phyloP scores from a whole-genome alignment of 2,329 filamentous ascomycete species.

The Uncinocarpus reesii region DNA sequence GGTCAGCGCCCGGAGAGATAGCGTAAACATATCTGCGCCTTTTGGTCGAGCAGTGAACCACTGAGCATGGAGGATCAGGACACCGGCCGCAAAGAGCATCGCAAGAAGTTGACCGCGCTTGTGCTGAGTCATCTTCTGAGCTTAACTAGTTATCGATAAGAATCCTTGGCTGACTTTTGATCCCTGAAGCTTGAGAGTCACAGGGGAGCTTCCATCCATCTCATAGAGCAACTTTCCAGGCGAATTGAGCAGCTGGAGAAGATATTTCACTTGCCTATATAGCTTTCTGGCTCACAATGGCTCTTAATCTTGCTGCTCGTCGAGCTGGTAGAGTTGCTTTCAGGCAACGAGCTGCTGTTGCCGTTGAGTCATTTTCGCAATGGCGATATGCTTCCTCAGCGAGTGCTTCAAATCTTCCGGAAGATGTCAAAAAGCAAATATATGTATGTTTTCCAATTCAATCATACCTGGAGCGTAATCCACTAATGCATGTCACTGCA shows the following conservation, averaged over 20 bases:
- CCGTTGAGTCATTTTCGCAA: constrained; percentile 16
- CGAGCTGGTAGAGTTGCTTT: constrained; percentile 23
- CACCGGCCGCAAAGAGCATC: too few species aligned
- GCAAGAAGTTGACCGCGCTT: too few species aligned
- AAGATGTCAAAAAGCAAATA: constrained; percentile 24
- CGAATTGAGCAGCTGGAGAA: background rate
- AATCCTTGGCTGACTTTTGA: too few species aligned
- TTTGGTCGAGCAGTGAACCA: background rate
- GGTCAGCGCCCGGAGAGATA: background rate
- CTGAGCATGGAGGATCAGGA: too few species aligned
- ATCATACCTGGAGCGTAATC: background rate
- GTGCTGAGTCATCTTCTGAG: too few species aligned
- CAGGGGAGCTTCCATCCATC: too few species aligned
- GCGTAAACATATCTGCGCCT: background rate
- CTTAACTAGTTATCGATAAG: too few species aligned
- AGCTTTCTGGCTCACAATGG: constrained; percentile 2
- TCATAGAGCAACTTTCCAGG: background rate
- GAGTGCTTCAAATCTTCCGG: constrained; percentile 21
- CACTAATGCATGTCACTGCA: constrained; percentile 20
- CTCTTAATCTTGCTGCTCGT: constrained; percentile 11
- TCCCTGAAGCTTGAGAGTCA: too few species aligned
- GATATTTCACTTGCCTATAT: background rate
- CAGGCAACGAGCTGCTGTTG: constrained; percentile 11
- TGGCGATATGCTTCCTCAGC: constrained; percentile 23
- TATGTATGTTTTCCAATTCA: constrained; percentile 18